Conservation (phyloP, 139 green algal species). For the Tetradesmus obliquus region DNA sequence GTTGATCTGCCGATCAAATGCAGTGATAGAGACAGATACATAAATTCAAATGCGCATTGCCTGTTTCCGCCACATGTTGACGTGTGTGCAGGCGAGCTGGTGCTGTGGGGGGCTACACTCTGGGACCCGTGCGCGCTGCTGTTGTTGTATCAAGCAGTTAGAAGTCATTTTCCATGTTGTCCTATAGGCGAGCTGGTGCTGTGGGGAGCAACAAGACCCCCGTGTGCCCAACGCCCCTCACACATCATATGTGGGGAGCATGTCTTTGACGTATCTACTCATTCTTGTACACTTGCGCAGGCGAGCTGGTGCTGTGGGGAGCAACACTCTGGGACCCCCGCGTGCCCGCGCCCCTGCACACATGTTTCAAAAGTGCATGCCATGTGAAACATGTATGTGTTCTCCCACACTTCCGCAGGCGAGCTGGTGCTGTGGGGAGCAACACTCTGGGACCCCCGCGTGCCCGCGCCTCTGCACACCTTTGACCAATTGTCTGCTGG, state of each 20-base stretch:
- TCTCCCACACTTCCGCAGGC: conserved; percentile 37
- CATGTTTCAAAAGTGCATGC: neutral
- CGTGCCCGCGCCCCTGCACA: conserved; percentile 7
- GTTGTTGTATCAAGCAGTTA: neutral
- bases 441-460: conserved; percentile 77
- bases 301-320: conserved; percentile 75
- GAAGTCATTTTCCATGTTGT: neutral
- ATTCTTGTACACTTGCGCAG: neutral
- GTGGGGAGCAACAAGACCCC: conserved; percentile 74
- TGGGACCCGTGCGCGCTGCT: conserved; percentile 67
- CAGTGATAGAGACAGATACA: neutral
- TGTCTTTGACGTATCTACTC: too few relatives aligned
- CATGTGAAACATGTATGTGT: too few relatives aligned
- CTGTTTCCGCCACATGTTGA: neutral
- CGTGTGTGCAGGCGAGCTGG: neutral
- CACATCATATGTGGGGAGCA: conserved; percentile 38
- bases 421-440: conserved; percentile 77
- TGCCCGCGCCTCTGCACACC: conserved; percentile 61
- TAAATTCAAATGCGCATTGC: neutral
- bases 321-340: conserved; percentile 74
- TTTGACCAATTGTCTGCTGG: conserved; percentile 77
- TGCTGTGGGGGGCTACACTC: conserved; percentile 64
- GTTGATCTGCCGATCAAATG: too few relatives aligned
- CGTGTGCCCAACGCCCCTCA: conserved; percentile 61
- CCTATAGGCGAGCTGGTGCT: conserved; percentile 68